These are phyloP conservation scores for Aspergillus glaucus DNA, from an alignment of 2,329 filamentous ascomycete genomes.

Conservation along the genomic window DNA sequence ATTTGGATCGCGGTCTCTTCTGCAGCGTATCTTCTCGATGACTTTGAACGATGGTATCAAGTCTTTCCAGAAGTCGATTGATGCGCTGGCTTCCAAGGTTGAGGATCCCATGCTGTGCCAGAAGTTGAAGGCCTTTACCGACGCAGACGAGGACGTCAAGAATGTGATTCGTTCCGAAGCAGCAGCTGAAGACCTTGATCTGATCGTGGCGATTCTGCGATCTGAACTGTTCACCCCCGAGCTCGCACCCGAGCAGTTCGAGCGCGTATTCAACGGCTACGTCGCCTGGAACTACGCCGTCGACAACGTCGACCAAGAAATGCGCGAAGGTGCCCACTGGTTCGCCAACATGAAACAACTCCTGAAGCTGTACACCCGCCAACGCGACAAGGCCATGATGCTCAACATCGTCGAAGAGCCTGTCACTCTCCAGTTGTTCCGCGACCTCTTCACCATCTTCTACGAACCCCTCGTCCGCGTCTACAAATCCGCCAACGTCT, in stretches of 20 bases:
- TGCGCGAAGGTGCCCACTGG: conserved; percentile 81
- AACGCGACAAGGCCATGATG: conserved; percentile 97
- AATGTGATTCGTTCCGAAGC: conserved; percentile 68
- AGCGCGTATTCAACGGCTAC: conserved; percentile 84
- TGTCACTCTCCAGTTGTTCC: conserved; percentile 91
- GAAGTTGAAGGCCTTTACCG: conserved; percentile 75
- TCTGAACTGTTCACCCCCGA: conserved; percentile 69
- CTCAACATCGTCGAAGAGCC: conserved; percentile 89
- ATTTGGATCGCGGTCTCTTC: conserved; percentile 78
- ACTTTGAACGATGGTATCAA: conserved; percentile 86
- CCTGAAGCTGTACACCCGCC: conserved; percentile 81
- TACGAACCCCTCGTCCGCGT: conserved; percentile 95
- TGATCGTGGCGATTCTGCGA: conserved; percentile 77
- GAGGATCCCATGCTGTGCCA: conserved; percentile 71
- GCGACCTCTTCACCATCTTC: conserved; percentile 96
- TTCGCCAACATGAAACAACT: conserved; percentile 95
- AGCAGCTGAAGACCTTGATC: conserved; percentile 65
- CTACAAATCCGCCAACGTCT: conserved; percentile 98
- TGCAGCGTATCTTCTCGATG: conserved; percentile 91
- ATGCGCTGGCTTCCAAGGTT: conserved; percentile 68
- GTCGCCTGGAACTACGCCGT: conserved; percentile 94
- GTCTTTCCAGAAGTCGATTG: conserved; percentile 79
- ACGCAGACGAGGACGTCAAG: conserved; percentile 70
- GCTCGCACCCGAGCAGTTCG: conserved; percentile 68
- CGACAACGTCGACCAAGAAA: conserved; percentile 77